These are phyloP conservation scores for Daldinia bambusicola DNA, from an alignment of 495 filamentous ascomycete genomes.

Conservation along the genomic window DNA sequence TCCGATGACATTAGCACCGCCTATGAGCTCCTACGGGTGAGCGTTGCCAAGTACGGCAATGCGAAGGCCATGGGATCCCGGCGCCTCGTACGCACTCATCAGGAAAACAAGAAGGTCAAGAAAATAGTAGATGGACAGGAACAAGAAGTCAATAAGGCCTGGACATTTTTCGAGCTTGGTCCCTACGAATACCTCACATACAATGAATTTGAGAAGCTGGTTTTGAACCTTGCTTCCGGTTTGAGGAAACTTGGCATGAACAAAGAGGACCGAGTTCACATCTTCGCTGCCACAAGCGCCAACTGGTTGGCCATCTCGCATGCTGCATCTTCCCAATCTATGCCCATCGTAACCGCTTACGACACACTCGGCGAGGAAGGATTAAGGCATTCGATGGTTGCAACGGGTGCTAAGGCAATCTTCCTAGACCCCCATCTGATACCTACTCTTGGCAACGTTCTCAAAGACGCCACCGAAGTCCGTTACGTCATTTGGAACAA, in stretches of 20 bases:
- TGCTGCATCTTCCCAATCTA: slow-evolving; percentile 83
- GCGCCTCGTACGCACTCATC: slow-evolving; percentile 82
- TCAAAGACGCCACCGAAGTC: slow-evolving; percentile 81
- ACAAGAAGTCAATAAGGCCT: slow-evolving; percentile 90
- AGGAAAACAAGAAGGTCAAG: slow-evolving; percentile 96
- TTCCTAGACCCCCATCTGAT: slow-evolving; percentile 90
- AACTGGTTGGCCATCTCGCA: slow-evolving; percentile 83
- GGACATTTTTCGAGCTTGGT: slow-evolving; percentile 95
- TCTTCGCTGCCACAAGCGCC: slow-evolving; percentile 88
- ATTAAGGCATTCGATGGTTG: slow-evolving; percentile 87
- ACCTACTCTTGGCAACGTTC: slow-evolving; percentile 79
- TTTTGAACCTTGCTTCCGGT: slow-evolving; percentile 77
- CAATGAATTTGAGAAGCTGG: slow-evolving; percentile 84
- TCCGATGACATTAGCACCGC: slow-evolving; percentile 80
- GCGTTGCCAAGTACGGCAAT: slow-evolving; percentile 86
- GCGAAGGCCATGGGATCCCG: slow-evolving; percentile 85
- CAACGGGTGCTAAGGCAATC: slow-evolving; percentile 86
- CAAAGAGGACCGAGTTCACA: slow-evolving; percentile 79
- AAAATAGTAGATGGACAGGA: slow-evolving; percentile 93
- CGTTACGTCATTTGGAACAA: slow-evolving; percentile 91
- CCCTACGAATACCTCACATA: slow-evolving; percentile 88
- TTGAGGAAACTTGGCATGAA: slow-evolving; percentile 81
- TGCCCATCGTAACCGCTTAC: slow-evolving; percentile 96
- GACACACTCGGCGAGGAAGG: slow-evolving; percentile 97
- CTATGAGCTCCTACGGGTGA: slow-evolving; percentile 84